Base-by-base conservation (phyloP, 148 eudicot species). In the Camellia granthamiana region DNA sequence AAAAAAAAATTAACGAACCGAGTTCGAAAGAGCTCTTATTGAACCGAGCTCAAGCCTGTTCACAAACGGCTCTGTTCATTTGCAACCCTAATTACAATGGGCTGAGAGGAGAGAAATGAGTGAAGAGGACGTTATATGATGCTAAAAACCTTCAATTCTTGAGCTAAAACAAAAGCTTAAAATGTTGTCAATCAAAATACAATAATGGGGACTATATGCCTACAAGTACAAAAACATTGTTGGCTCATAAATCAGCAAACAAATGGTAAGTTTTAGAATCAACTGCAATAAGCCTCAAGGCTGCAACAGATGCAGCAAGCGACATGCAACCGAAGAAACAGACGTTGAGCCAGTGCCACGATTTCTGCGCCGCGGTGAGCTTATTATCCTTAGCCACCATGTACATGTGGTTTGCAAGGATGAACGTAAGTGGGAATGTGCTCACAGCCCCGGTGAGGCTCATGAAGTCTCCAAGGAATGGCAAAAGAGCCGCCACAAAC, bases 401-500 rank as follows among this genome's bases (percentile, higher is more conserved):
- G 74, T 93, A 96, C 99, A 96, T 97, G 88, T 97, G 99, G 81
- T 91, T 96, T 59, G 98, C 98, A 18, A 96, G 92, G 64, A 92
- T 90, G 69, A 96, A 97, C 3, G 99, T 97, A 14, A 94, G 91
- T 3, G 99, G 99, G 78, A 97, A 89, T 0, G 97, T 94, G 88
- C 98, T 94, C 68, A 97, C 79, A n/a, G 99, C 97, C 54, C 99
- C 99, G 0, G 98, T 90, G 42, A 97, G 92, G 85, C 94, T 97
- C 98, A 92, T 94, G 86, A 97, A 97, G 82, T 97, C 98, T 9
- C 98, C 99, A 16, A 97, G 84, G 81, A 97, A 97, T 3, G 99
- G 99, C 74, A 97, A 76, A 12, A 90, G 79, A 8, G 99, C 99
- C 5, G 99, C 80, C 7, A 97, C 87, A 1, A 94, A 85, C 3